These are phyloP conservation scores for Macadamia integrifolia DNA, from an alignment of 164 flowering plant species.

Conservation along the genomic window DNA sequence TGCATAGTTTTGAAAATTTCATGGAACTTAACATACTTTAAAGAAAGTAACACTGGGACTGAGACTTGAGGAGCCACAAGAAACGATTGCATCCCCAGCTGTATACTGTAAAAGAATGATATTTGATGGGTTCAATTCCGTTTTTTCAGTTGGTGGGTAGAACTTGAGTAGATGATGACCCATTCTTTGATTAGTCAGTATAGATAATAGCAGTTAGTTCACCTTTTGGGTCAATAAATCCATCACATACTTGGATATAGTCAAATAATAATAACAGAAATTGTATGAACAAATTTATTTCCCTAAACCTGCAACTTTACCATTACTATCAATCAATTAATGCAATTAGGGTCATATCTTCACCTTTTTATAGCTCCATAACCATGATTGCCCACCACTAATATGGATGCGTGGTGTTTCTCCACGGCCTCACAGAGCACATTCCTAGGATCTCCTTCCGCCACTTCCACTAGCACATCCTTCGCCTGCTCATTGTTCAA, in stretches of 20 bases:
- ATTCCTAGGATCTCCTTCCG: conserved; percentile 59
- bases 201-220: neutral
- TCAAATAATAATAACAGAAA: too few relatives aligned
- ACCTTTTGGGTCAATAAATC: neutral
- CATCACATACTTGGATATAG: too few relatives aligned
- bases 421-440: conserved; percentile 55
- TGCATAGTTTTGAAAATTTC: too few relatives aligned
- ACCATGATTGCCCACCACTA: conserved; percentile 69
- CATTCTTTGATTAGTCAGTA: neutral
- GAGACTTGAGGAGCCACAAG: too few relatives aligned
- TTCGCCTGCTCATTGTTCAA: conserved; percentile 26
- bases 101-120: too few relatives aligned
- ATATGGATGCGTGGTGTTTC: conserved; percentile 42
- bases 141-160: neutral
- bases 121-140: too few relatives aligned
- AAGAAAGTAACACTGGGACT: too few relatives aligned
- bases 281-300: too few relatives aligned
- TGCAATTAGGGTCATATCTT: neutral
- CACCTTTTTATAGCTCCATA: conserved; percentile 68
- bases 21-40: too few relatives aligned
- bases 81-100: too few relatives aligned
- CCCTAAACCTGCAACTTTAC: neutral
- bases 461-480: conserved; percentile 25
- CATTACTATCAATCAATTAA: neutral
- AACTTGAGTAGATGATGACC: neutral